phyloP scores from a whole-genome alignment of 495 filamentous ascomycete species.

The Aspergillus hancockii region DNA sequence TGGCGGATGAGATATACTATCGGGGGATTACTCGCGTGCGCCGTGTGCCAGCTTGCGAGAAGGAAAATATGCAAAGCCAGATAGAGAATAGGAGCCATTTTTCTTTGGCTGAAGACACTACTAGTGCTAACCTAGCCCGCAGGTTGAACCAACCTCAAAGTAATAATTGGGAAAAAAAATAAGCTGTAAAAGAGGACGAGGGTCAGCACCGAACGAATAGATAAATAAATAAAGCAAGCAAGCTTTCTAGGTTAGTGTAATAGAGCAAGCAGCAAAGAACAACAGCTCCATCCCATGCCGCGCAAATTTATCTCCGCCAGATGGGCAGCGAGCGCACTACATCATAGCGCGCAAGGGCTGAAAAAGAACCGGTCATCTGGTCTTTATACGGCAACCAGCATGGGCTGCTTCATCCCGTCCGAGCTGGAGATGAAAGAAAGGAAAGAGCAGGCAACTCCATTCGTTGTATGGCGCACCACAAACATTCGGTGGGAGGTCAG shows the following conservation, averaged over 20 bases:
- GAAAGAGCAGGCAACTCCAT: not conserved
- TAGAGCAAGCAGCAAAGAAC: too few relatives aligned
- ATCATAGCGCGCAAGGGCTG: not conserved
- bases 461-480: not conserved
- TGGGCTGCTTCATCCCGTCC: too few relatives aligned
- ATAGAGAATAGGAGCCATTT: not conserved
- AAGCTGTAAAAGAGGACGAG: too few relatives aligned
- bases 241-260: too few relatives aligned
- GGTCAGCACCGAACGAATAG: too few relatives aligned
- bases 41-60: constrained; percentile 4
- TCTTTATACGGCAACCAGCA: not conserved
- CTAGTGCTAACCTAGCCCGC: not conserved
- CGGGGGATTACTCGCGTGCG: constrained; percentile 12
- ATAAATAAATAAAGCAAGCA: too few relatives aligned
- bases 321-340: not conserved
- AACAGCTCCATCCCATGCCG: too few relatives aligned
- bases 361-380: not conserved
- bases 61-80: not conserved
- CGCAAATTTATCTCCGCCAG: not conserved
- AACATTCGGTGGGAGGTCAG: not conserved
- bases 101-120: too few relatives aligned
- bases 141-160: too few relatives aligned
- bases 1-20: constrained; percentile 56
- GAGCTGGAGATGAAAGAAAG: not conserved
- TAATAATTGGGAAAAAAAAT: too few relatives aligned